A percentile compares a stretch with the other conserved stretches of the same genome.
These are phyloP conservation scores for Trametes elegans DNA, from an alignment of 768 basidiomycete genomes.

Conservation along the genomic window DNA sequence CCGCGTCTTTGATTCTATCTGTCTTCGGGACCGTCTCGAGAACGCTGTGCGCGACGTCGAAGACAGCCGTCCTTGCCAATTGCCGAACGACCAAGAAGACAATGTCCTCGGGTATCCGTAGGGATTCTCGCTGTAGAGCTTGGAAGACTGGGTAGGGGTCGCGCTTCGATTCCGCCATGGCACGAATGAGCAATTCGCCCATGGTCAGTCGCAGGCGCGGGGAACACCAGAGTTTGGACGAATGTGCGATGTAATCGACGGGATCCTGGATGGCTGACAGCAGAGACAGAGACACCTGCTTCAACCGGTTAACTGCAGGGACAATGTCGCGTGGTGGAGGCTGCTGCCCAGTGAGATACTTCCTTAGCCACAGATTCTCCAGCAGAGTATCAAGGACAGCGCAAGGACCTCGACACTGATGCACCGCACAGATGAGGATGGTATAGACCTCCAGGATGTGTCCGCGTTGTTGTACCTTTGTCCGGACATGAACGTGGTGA, in stretches of 20 bases:
- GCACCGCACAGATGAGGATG: conserved; percentile 37
- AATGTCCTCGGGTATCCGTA: conserved; percentile 31
- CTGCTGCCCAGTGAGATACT: not conserved
- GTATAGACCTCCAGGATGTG: conserved; percentile 35
- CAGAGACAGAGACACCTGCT: not conserved
- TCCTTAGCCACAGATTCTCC: conserved; percentile 33
- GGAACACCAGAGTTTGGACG: conserved; percentile 28
- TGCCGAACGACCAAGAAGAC: conserved; percentile 35
- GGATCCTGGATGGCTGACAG: conserved; percentile 18
- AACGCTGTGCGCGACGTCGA: conserved; percentile 43
- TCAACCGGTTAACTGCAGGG: not conserved
- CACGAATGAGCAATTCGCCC: not conserved
- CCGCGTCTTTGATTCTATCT: too few species aligned
- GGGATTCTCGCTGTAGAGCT: conserved; percentile 37
- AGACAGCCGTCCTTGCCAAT: conserved; percentile 40
- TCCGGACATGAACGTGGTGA: not conserved
- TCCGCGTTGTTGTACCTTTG: conserved; percentile 22
- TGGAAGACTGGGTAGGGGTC: conserved; percentile 42
- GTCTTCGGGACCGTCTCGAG: conserved; percentile 34
- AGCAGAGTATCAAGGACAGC: conserved; percentile 41
- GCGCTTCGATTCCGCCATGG: not conserved
- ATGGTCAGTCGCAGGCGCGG: too few species aligned
- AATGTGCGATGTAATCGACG: conserved; percentile 25
- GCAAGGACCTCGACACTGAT: conserved; percentile 31
- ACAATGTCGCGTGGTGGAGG: not conserved